phyloP scores from a whole-genome alignment of 2,329 filamentous ascomycete species.

The Plenodomus biglobosus region DNA sequence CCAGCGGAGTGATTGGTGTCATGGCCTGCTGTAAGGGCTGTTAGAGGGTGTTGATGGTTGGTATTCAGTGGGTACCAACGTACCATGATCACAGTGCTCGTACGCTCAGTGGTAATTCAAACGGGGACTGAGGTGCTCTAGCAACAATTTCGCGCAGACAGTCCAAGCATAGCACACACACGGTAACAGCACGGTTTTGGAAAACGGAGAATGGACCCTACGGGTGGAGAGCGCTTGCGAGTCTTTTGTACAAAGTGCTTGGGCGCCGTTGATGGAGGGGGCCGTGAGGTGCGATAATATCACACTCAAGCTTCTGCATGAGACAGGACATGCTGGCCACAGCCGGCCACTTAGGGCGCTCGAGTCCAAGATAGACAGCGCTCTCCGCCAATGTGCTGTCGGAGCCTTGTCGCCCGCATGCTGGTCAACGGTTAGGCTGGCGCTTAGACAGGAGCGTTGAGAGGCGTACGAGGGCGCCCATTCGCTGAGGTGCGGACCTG shows the following conservation, averaged over 20 bases:
- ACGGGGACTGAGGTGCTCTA: conserved; percentile 22
- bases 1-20: conserved; percentile 49
- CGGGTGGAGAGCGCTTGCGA: conserved; percentile 47
- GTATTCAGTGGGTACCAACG: conserved; percentile 14
- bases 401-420: conserved; percentile 32
- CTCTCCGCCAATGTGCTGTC: conserved; percentile 34
- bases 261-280: conserved; percentile 36
- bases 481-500: conserved; percentile 29
- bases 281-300: conserved; percentile 36
- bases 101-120: conserved; percentile 16
- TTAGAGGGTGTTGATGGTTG: conserved; percentile 19
- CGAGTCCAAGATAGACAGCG: conserved; percentile 24
- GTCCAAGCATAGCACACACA: conserved; percentile 37
- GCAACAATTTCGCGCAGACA: conserved; percentile 20
- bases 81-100: conserved; percentile 42
- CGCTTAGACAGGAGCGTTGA: conserved; percentile 39
- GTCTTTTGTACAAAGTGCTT: conserved; percentile 47
- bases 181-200: conserved; percentile 33
- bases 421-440: conserved; percentile 28
- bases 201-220: conserved; percentile 43
- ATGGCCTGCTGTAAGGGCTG: conserved; percentile 46
- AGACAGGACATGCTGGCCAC: conserved; percentile 34
- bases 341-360: conserved; percentile 31
- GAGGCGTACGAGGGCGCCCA: conserved; percentile 28
- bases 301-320: conserved; percentile 34